A percentile compares a stretch with the other conserved stretches of the same genome.
Evolutionary conservation across 768 basidiomycete species (phyloP).

Genomic region (Lactifluus piperatus): DNA sequence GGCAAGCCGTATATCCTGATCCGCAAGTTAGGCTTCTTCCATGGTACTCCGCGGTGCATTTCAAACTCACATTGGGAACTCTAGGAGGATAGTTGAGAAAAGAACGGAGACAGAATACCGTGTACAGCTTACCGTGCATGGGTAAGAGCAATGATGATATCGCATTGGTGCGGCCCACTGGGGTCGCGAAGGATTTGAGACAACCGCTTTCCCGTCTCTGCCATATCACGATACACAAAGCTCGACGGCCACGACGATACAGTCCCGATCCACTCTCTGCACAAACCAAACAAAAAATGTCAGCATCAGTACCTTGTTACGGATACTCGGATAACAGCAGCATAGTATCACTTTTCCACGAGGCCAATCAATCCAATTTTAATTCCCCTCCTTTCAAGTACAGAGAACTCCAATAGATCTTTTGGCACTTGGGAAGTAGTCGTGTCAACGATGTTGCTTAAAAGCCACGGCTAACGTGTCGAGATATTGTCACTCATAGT

Average conservation of each 20-base stretch:
- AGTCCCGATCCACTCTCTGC: constrained; percentile 83
- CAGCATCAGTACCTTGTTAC: not conserved
- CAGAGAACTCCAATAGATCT: constrained; percentile 47
- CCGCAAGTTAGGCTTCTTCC: not conserved
- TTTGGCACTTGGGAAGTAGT: constrained; percentile 55
- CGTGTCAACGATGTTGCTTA: constrained; percentile 79
- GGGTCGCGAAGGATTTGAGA: constrained; percentile 69
- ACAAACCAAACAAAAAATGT: not conserved
- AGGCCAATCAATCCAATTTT: constrained; percentile 79
- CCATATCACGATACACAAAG: constrained; percentile 74
- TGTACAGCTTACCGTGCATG: constrained; percentile 53
- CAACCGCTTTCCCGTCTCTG: constrained; percentile 57
- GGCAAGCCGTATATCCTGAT: constrained; percentile 62
- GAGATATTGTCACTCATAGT: not conserved
- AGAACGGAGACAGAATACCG: not conserved
- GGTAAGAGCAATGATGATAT: constrained; percentile 79
- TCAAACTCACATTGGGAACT: constrained; percentile 26
- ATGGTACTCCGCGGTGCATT: not conserved
- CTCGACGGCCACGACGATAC: constrained; percentile 78
- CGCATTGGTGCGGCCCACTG: constrained; percentile 57
- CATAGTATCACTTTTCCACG: constrained; percentile 68
- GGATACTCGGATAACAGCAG: not conserved
- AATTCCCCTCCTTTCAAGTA: constrained; percentile 62
- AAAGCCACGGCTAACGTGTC: constrained; percentile 64
- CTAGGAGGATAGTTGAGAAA: constrained; percentile 17